Evolutionary conservation across 495 filamentous ascomycete species (phyloP).

Genomic region (Terfezia claveryi): DNA sequence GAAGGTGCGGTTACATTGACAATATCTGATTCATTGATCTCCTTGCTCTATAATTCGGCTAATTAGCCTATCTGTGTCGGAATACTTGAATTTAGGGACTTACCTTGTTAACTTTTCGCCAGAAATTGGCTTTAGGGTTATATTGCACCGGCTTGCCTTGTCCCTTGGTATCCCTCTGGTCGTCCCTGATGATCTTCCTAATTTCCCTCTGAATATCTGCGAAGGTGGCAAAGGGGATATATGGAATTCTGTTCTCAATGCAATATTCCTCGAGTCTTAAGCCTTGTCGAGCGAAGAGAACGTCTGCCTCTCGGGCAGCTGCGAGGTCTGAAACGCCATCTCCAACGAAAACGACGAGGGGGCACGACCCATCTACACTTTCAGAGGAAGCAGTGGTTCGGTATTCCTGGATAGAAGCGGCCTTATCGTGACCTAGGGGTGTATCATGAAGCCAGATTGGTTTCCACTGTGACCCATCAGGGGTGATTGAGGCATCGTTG

Average conservation of each 20-base stretch:
- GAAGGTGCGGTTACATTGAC: not conserved
- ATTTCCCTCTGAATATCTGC: conserved; percentile 45
- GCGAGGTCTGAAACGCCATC: conserved; percentile 59
- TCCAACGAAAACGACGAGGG: conserved; percentile 54
- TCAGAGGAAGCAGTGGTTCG: conserved; percentile 30
- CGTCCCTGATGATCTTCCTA: conserved; percentile 34
- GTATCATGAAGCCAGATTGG: conserved; percentile 48
- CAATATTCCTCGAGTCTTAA: conserved; percentile 53
- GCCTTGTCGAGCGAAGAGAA: conserved; percentile 49
- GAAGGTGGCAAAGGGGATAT: conserved; percentile 46
- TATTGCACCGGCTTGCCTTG: conserved; percentile 38
- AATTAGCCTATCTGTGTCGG: not conserved
- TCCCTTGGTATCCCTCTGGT: conserved; percentile 42
- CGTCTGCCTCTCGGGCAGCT: conserved; percentile 50
- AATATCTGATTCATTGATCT: not conserved
- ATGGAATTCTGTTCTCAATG: conserved; percentile 37
- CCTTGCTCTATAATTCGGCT: not conserved
- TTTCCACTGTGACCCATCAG: conserved; percentile 41
- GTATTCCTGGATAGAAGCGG: conserved; percentile 39
- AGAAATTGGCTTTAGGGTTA: conserved; percentile 51
- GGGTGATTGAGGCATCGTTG: conserved; percentile 40
- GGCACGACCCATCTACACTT: conserved; percentile 38
- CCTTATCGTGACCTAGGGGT: conserved; percentile 50
- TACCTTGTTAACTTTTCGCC: conserved; percentile 38
- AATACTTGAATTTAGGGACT: not conserved